Conservation (phyloP, 179 eudicot species). For the Corrigiola litoralis region DNA sequence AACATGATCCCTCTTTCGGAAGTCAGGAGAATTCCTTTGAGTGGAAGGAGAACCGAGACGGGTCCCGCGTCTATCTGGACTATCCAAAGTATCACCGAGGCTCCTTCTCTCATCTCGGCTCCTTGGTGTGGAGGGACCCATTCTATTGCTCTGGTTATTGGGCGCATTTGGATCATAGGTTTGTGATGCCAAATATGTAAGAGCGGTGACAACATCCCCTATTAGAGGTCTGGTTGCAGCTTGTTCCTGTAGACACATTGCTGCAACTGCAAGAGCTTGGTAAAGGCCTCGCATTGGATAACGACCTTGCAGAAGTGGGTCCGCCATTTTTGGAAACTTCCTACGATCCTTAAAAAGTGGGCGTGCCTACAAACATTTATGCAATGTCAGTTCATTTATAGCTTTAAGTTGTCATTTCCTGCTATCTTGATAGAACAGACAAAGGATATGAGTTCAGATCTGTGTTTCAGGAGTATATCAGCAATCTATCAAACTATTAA, state of each 20-base stretch:
- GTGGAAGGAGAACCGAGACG: constrained; percentile 58
- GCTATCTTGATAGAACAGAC: not conserved
- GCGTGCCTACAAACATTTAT: constrained; percentile 60
- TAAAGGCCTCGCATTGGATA: constrained; percentile 94
- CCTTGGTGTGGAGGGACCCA: constrained; percentile 60
- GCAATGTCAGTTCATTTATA: not conserved
- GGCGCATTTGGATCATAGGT: constrained; percentile 73
- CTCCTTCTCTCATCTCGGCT: constrained; percentile 52
- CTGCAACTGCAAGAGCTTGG: constrained; percentile 98
- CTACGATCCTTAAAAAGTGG: constrained; percentile 92
- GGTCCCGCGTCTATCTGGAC: constrained; percentile 48
- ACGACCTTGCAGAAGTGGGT: constrained; percentile 78
- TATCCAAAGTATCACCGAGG: constrained; percentile 46
- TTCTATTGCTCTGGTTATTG: constrained; percentile 43
- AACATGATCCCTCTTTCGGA: constrained; percentile 49
- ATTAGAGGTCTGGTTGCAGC: constrained; percentile 95
- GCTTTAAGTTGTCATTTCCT: not conserved
- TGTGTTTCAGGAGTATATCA: not conserved
- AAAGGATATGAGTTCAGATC: not conserved
- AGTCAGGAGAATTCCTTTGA: constrained; percentile 71
- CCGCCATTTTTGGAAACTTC: constrained; percentile 96
- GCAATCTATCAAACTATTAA: not conserved
- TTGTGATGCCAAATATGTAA: constrained; percentile 86
- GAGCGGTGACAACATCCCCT: constrained; percentile 93
- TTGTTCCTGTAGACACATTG: constrained; percentile 98